A percentile compares a stretch with the other conserved stretches of the same genome.
Evolutionary conservation across 23 red algal species (phyloP).

Genomic region (Gracilaria vermiculophylla): DNA sequence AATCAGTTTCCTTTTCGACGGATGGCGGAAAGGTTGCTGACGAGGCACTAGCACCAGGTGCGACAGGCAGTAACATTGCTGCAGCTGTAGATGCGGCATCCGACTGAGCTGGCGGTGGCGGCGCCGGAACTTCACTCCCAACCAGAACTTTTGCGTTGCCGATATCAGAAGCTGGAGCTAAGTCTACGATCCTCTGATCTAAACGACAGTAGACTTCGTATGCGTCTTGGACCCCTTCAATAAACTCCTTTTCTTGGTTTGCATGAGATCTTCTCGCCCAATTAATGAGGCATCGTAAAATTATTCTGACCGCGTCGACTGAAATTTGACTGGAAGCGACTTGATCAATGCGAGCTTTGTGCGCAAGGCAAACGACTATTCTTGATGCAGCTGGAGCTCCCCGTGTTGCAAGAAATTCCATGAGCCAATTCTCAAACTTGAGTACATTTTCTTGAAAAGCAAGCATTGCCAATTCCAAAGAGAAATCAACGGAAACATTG

Average conservation of each 20-base stretch:
- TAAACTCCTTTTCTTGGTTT: constrained; percentile 22
- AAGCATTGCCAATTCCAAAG: constrained; percentile 90
- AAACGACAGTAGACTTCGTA: constrained; percentile 20
- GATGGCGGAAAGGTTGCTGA: constrained; percentile 64
- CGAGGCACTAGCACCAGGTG: not conserved
- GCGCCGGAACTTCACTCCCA: constrained; percentile 13
- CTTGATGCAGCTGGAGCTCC: constrained; percentile 62
- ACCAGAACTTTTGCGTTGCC: constrained; percentile 16
- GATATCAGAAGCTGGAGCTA: constrained; percentile 32
- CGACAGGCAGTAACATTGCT: constrained; percentile 37
- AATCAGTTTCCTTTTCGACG: constrained; percentile 85
- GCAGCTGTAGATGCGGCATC: constrained; percentile 54
- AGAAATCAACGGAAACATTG: constrained; percentile 68
- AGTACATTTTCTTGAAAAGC: constrained; percentile 78
- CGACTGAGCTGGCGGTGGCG: not conserved
- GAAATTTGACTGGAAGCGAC: not conserved
- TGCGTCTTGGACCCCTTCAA: constrained; percentile 40
- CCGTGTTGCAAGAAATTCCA: constrained; percentile 57
- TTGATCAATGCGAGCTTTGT: constrained; percentile 36
- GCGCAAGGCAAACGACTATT: constrained; percentile 53
- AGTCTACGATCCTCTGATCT: constrained; percentile 12
- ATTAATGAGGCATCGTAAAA: constrained; percentile 40
- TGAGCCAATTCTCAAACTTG: constrained; percentile 90
- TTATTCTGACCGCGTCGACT: constrained; percentile 46
- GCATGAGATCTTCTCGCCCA: not conserved